These are phyloP conservation scores for Arthrobotrys megalospora DNA, from an alignment of 2,329 filamentous ascomycete species.

Conservation along the genomic window DNA sequence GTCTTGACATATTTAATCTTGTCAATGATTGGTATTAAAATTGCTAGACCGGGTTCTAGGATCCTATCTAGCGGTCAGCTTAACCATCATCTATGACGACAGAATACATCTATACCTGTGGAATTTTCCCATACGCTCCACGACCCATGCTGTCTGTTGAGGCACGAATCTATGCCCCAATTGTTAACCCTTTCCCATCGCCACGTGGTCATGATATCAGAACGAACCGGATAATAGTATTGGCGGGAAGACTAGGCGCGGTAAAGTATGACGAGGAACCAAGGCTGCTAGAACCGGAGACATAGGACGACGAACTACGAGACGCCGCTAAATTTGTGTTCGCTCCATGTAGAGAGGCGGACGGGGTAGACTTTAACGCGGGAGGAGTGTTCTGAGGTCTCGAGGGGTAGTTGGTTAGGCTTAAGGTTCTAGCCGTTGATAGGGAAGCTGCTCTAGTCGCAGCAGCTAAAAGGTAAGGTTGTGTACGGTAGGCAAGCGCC, in stretches of 20 bases:
- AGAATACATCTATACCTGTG: conserved; percentile 71
- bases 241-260: conserved; percentile 78
- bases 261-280: conserved; percentile 47
- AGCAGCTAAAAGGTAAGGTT: conserved; percentile 26
- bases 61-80: conserved; percentile 70
- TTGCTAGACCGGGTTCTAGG: conserved; percentile 88
- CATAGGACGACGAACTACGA: conserved; percentile 46
- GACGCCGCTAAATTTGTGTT: conserved; percentile 17
- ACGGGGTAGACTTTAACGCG: neutral
- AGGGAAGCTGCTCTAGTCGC: conserved; percentile 28
- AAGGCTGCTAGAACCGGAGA: neutral
- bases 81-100: too few species aligned
- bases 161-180: conserved; percentile 78
- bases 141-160: conserved; percentile 99
- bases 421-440: conserved; percentile 38
- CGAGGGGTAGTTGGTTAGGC: conserved; percentile 41
- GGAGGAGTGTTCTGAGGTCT: conserved; percentile 30
- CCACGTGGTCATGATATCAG: neutral
- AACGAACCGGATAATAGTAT: conserved; percentile 82
- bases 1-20: conserved; percentile 98
- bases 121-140: conserved; percentile 99
- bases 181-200: conserved; percentile 2
- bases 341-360: conserved; percentile 12
- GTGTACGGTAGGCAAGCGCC: conserved; percentile 27
- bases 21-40: conserved; percentile 91